Evolutionary conservation across 495 filamentous ascomycete genomes (phyloP), one percentile per base, ranked within the genome.

Genomic region (Paragyromitra xinjiangensis): DNA sequence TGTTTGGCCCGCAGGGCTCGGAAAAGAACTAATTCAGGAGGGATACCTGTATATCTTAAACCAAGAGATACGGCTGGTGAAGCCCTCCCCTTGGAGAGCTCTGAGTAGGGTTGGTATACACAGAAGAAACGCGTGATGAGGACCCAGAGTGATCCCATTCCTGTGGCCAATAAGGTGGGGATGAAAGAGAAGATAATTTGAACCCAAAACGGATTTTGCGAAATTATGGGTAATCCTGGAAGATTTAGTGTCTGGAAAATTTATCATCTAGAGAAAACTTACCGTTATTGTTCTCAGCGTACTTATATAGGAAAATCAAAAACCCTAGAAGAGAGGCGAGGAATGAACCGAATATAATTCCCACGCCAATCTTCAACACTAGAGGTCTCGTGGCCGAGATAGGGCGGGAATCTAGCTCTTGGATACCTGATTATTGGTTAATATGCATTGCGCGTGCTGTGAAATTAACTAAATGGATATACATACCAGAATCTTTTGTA

Each of bases 91-190:
- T 71, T 69, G 6, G 80, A 65, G 0, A 88, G 79, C 19, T 83
- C 81, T n/a, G 85, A 81, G 61, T 87, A 84, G 2, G 87, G 86
- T 69, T 86, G 82, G 2, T 87, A 71, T 1, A 87, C 53, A 42
- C 85, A 87, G 9, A 86, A 58, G 0, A 84, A 59, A 1, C 86
- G 83, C 50, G 85, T 85, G 0, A 89, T 53, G 0, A 88, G 48
- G 1, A 86, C 77, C 83, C 86, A 86, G 9, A 85, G 81, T 0
- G 87, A 84, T 62, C 88, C 87, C 0, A 87, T 75, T 0, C 85
- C 50, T 0, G 87, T 87, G 0, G 85, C 84, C 59, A 87, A 81
- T 0, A 78, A 69, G 0, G 85, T 87, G 3, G 86, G 86, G 0
- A 86, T 56, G 65, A 87, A 88, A 45, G 85, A 85, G 12, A 84